Evolutionary conservation across 2,329 filamentous ascomycete genomes (phyloP), one percentile per base, ranked within the genome.

Genomic region (Fusarium humuli): DNA sequence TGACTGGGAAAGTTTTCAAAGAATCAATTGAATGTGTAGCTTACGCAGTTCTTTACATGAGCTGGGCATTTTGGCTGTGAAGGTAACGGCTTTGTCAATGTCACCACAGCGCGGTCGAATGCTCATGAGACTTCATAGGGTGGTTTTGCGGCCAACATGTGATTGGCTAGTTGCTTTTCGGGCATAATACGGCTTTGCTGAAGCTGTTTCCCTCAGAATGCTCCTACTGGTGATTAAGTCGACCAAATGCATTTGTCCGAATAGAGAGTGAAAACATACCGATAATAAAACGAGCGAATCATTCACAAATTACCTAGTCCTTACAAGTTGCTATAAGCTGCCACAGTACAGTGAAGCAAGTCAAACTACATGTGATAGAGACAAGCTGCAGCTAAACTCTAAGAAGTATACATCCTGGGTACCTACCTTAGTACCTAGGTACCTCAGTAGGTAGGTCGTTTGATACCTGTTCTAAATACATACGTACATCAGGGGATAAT

Each of bases 21-120:
- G 42, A 32, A 52, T 53, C 45, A 67, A 42, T 32, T 25, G 27
- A 46, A 18, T 27, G 50, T 45, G 50, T 60, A 54, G 84, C 93
- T 74, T 88, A 98, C 95, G 90, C 79, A 99, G 93, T 82, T 98
- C 95, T 89, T 94, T 93, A 84, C 96, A 99, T 69, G 95, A 98
- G 81, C 92, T 94, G 62, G 95, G 94, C 96, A 98, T 97, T 57
- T 80, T 85, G 79, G 57, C 45, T 61, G 66, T 41, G 14, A 53
- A 42, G 65, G 63, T 13, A 22, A 25, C 60, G 62, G 25, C 25
- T 63, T 61, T 53, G 69, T 48, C 65, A 57, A 62, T 49, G 59
- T 45, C 67, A 62, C 49, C 42, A 57, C 50, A 64, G 60, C 73
- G 75, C 65, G 61, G 54, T 63, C 61, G 57, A 72, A 74, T 68